Percentiles rank a stretch among this genome's conserved stretches.
Evolutionary conservation across 2,329 filamentous ascomycete genomes (phyloP).

Genomic region (Teratosphaeria pseudoeucalypti): DNA sequence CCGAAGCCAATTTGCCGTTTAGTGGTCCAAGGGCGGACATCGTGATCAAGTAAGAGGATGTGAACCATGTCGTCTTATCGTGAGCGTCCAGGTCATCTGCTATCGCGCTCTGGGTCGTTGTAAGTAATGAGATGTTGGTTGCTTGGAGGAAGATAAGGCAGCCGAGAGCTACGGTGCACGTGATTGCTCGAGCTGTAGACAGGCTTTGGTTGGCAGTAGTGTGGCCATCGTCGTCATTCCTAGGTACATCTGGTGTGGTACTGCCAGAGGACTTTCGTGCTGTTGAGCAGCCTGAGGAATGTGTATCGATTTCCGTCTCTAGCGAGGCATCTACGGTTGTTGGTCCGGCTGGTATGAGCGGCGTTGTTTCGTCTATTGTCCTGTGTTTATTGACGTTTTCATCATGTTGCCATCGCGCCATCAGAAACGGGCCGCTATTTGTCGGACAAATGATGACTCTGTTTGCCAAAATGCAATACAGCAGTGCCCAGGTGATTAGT

Average conservation of each 20-base stretch:
- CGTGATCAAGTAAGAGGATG: slow-evolving; percentile 61
- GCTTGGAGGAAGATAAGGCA: slow-evolving; percentile 31
- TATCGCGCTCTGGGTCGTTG: slow-evolving; percentile 68
- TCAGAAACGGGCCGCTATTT: neutral
- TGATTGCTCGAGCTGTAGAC: slow-evolving; percentile 7
- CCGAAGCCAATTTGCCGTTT: slow-evolving; percentile 59
- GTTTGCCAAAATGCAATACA: neutral
- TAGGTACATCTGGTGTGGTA: neutral
- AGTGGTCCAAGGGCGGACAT: slow-evolving; percentile 54
- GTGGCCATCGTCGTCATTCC: slow-evolving; percentile 5
- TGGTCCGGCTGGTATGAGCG: slow-evolving; percentile 12
- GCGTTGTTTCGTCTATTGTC: slow-evolving; percentile 10
- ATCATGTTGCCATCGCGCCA: neutral
- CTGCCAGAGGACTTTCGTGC: neutral
- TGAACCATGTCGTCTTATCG: slow-evolving; percentile 68
- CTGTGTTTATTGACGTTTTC: neutral
- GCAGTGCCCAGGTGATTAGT: no score
- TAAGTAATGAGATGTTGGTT: slow-evolving; percentile 69
- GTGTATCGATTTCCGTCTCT: slow-evolving; percentile 5
- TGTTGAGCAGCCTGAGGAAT: slow-evolving; percentile 1
- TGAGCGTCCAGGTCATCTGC: slow-evolving; percentile 66
- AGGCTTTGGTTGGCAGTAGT: slow-evolving; percentile 16
- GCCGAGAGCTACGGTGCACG: slow-evolving; percentile 17
- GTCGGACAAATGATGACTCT: neutral
- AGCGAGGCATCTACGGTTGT: slow-evolving; percentile 11